A percentile compares a stretch with the other conserved stretches of the same genome.
These are phyloP conservation scores for Barbarea vulgaris DNA, from an alignment of 345 rosid species.

Conservation along the genomic window DNA sequence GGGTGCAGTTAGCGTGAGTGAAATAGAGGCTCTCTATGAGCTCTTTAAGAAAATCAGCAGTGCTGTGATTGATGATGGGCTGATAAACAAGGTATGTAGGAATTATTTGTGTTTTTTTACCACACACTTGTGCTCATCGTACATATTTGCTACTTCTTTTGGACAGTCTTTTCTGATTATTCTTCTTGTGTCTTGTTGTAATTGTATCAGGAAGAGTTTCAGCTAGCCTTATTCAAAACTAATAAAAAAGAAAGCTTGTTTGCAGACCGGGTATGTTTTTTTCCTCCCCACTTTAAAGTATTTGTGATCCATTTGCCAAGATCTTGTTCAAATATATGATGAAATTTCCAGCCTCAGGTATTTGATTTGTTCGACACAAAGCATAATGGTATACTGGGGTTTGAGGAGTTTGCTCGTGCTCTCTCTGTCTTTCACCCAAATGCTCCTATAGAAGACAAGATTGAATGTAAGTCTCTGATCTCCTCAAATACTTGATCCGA, in stretches of 20 bases:
- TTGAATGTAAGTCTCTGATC: constrained; percentile 59
- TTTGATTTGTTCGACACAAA: constrained; percentile 90
- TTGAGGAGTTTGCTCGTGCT: constrained; percentile 84
- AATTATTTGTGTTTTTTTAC: background rate
- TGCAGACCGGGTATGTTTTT: constrained; percentile 57
- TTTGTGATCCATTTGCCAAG: constrained; percentile 10
- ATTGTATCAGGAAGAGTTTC: constrained; percentile 65
- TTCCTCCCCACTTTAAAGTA: background rate
- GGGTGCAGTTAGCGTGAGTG: constrained; percentile 85
- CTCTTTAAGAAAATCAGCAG: constrained; percentile 97
- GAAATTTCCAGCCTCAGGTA: constrained; percentile 51
- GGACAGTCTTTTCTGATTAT: constrained; percentile 4
- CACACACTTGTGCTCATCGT: background rate
- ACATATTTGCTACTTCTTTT: constrained; percentile 11
- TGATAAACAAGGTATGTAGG: constrained; percentile 79
- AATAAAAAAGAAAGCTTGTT: constrained; percentile 74
- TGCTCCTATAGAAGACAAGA: constrained; percentile 83
- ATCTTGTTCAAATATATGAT: background rate
- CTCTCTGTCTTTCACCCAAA: constrained; percentile 91
- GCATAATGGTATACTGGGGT: constrained; percentile 81
- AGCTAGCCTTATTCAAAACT: constrained; percentile 65
- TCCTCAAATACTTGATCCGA: constrained; percentile 3
- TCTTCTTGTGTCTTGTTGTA: background rate
- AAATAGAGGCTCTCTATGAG: constrained; percentile 90
- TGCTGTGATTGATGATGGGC: constrained; percentile 90